Evolutionary conservation across 208 protist species (phyloP).

Genomic region (Leptomonas pyrrhocoris): DNA sequence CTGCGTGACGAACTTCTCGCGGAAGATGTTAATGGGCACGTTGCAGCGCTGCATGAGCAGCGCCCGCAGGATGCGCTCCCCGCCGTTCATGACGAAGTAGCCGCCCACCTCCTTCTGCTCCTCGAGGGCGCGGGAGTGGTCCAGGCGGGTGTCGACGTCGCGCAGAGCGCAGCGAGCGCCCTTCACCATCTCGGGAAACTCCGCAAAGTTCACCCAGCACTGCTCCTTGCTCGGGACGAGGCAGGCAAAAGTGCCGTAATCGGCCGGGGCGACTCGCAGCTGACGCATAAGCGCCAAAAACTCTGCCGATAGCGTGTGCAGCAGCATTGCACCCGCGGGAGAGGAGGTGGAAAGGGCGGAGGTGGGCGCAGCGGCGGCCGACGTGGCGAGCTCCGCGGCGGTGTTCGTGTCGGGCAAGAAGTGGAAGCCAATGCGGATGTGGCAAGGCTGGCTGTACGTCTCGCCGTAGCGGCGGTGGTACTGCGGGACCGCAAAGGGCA

Average conservation of each 20-base stretch:
- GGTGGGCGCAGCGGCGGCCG: not conserved
- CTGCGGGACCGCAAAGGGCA: slow-evolving; percentile 84
- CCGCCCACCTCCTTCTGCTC: slow-evolving; percentile 97
- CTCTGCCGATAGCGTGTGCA: slow-evolving; percentile 68
- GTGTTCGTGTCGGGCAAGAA: slow-evolving; percentile 47
- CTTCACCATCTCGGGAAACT: slow-evolving; percentile 89
- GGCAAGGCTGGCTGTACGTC: slow-evolving; percentile 86
- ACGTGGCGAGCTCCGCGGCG: slow-evolving; percentile 23
- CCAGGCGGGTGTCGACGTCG: slow-evolving; percentile 57
- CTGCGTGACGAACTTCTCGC: slow-evolving; percentile 89
- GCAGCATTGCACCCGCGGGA: slow-evolving; percentile 22
- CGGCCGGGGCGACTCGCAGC: slow-evolving; percentile 46
- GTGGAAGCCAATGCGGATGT: slow-evolving; percentile 78
- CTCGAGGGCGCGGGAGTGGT: slow-evolving; percentile 87
- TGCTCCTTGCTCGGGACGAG: slow-evolving; percentile 84
- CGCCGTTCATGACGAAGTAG: slow-evolving; percentile 99
- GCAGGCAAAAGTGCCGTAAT: slow-evolving; percentile 59
- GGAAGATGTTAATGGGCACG: slow-evolving; percentile 92
- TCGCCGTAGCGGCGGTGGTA: slow-evolving; percentile 82
- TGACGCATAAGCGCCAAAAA: slow-evolving; percentile 75
- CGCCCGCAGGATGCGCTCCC: slow-evolving; percentile 97
- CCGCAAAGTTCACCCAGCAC: slow-evolving; percentile 72
- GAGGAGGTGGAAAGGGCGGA: not conserved
- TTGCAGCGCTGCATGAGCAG: slow-evolving; percentile 96
- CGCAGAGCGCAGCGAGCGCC: slow-evolving; percentile 80